phyloP scores from a whole-genome alignment of 176 grass and related monocot genomes.

The Secale cereale region DNA sequence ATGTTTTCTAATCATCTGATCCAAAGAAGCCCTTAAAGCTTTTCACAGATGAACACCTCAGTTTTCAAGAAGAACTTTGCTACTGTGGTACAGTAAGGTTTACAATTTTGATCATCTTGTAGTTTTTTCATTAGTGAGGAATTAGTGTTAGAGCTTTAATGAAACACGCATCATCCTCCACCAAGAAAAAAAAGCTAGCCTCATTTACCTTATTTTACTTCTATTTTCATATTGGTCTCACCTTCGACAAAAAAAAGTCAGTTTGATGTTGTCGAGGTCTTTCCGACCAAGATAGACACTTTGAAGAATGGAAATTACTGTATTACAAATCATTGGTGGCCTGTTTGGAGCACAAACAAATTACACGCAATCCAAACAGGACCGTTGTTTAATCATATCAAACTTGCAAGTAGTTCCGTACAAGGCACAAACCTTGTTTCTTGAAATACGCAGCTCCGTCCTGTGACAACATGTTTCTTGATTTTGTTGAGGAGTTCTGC shows the following conservation, averaged over 20 bases:
- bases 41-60: no score
- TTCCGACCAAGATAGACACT: not conserved
- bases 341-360: not conserved
- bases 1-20: no score
- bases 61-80: no score
- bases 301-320: not conserved
- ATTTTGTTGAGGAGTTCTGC: not conserved
- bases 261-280: no score
- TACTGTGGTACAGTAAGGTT: no score
- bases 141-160: no score
- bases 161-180: no score
- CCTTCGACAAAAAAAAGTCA: not conserved
- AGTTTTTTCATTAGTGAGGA: no score
- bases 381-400: not conserved
- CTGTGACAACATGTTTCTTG: not conserved
- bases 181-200: no score
- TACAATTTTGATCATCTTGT: no score
- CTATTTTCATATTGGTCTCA: not conserved
- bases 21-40: no score
- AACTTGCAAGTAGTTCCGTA: not conserved
- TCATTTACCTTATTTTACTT: not conserved
- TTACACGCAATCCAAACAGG: no score
- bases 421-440: not conserved
- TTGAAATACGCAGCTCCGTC: not conserved
- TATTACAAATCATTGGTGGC: conserved; percentile 7